These are phyloP conservation scores for Penicillium capsulatum DNA, from an alignment of 2,329 filamentous ascomycete genomes.

Conservation along the genomic window DNA sequence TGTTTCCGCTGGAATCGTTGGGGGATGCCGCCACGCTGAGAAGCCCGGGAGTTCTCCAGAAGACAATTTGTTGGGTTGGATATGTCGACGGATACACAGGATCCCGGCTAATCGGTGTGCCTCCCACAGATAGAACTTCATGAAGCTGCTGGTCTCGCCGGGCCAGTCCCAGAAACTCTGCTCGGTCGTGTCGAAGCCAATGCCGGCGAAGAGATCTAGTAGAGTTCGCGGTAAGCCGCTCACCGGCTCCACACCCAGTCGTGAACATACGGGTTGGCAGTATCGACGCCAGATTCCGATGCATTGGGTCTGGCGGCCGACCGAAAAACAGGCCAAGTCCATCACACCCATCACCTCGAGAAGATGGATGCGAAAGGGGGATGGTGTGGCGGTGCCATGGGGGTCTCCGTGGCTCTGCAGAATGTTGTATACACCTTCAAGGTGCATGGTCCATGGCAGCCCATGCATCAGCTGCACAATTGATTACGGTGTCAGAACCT, in stretches of 20 bases:
- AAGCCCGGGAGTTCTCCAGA: background rate
- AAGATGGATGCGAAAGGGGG: constrained; percentile 22
- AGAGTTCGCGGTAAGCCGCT: constrained; percentile 28
- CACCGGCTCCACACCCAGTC: constrained; percentile 22
- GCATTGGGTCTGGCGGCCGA: constrained; percentile 23
- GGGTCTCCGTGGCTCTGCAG: constrained; percentile 17
- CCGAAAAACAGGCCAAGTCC: constrained; percentile 26
- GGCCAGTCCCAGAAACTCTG: constrained; percentile 30
- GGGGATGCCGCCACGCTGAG: constrained; percentile 5
- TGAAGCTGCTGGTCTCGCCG: constrained; percentile 22
- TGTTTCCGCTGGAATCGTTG: constrained; percentile 10
- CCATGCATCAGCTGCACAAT: constrained; percentile 26
- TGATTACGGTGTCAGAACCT: constrained; percentile 1
- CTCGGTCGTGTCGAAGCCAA: constrained; percentile 23
- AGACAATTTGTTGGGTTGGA: background rate
- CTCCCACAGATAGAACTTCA: constrained; percentile 31
- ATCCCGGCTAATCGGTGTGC: constrained; percentile 28
- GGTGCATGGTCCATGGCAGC: constrained; percentile 30
- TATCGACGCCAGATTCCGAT: constrained; percentile 29
- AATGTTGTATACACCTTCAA: constrained; percentile 32
- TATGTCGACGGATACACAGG: constrained; percentile 17
- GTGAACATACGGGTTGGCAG: constrained; percentile 14
- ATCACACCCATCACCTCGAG: constrained; percentile 33
- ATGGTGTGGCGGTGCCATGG: background rate
- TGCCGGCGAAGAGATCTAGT: constrained; percentile 26